Base-by-base conservation (phyloP, 2,329 filamentous ascomycete genomes). In the Paraphoma sp. region DNA sequence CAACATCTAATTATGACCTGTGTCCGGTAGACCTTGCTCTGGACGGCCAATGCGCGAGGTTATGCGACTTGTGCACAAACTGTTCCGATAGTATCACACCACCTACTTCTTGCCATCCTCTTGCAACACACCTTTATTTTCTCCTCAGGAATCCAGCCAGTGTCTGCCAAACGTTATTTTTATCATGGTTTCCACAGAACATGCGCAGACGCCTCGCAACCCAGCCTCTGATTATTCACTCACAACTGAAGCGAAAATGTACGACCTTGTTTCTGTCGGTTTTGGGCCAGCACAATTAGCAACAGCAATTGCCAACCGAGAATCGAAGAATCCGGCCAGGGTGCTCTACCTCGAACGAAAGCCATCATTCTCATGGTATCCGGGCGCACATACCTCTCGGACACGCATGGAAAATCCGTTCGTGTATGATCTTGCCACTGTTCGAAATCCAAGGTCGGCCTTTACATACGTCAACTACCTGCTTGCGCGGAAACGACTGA, bases 381-480 rank as follows among this genome's bases (percentile, higher is more conserved):
- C 66, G 0, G 60, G 53, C 33, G 53, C 64, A 9, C 67, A 73
- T 29, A 49, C 73, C 12, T 63, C 72, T 3, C 64, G 73, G 50
- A 67, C 68, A n/a, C 69, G 72, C 33, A 74, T 76, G 73, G 68
- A 74, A 48, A 67, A 56, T 29, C 59, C 74, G 2, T 76, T 76
- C 58, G 57, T 76, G 48, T 74, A 71, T 52, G 74, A 76, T 45
- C 66, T 76, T 23, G 74, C 69, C 41, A 76, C 73, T 1, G 59
- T 67, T 23, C 68, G 74, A 30, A 76, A 76, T 45, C 74, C 74
- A n/a, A 62, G 71, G 44, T 72, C 71, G 10, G 59, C 63, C 6
- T 76, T 75, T 57, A 76, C 64, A 46, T 76, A 74, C 43, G 57
- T 65, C 54, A 74, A 73, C 50, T 76, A 75, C 60, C 63, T 76